These are phyloP conservation scores for Phytopythium mirpurense DNA, from an alignment of 352 stramenopile species.

Conservation along the genomic window DNA sequence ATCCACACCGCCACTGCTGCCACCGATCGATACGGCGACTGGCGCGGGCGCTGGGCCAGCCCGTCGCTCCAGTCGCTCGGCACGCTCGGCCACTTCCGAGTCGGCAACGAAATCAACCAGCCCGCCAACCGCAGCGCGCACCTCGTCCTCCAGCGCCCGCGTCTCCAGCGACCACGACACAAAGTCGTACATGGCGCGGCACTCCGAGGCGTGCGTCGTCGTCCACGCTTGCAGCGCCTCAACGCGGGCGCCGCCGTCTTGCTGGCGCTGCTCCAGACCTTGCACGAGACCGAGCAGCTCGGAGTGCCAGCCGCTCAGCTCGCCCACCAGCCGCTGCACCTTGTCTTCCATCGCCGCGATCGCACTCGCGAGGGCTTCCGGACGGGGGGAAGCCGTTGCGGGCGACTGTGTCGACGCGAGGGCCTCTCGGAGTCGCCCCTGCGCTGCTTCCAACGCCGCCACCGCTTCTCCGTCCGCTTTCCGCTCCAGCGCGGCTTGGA, in stretches of 20 bases:
- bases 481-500: background rate
- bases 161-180: slow-evolving; percentile 37
- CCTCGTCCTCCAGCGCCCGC: slow-evolving; percentile 17
- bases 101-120: slow-evolving; percentile 29
- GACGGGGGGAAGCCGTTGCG: too few species aligned
- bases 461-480: background rate
- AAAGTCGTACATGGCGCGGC: slow-evolving; percentile 48
- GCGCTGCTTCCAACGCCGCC: background rate
- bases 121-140: slow-evolving; percentile 18
- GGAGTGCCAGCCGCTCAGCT: background rate
- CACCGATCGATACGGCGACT: background rate
- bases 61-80: slow-evolving; percentile 11
- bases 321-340: background rate
- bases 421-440: background rate
- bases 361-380: background rate
- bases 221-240: slow-evolving; percentile 34
- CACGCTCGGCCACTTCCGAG: slow-evolving; percentile 9
- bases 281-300: background rate
- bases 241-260: slow-evolving; percentile 6
- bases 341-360: slow-evolving; percentile 1
- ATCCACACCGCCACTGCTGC: background rate
- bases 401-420: background rate
- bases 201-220: slow-evolving; percentile 37
- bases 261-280: background rate
- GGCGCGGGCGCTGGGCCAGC: background rate